Percentiles rank a stretch among this genome's conserved stretches.
phyloP scores from a whole-genome alignment of 2,329 filamentous ascomycete genomes.

The Chaetomium strumarium region DNA sequence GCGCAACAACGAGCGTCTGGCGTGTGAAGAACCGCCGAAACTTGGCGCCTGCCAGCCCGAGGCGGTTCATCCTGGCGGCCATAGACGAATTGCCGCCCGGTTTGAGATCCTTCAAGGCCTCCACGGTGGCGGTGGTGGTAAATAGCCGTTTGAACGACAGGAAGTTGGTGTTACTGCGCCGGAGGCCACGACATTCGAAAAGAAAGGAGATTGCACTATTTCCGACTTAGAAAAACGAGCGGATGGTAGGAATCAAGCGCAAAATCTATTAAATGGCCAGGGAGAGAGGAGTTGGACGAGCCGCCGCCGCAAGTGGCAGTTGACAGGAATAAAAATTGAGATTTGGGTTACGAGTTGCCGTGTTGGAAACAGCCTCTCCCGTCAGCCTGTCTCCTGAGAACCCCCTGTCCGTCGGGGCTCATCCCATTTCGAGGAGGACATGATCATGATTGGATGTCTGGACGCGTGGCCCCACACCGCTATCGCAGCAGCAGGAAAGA shows the following conservation, averaged over 20 bases:
- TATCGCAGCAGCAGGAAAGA: no score
- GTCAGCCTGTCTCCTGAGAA: constrained; percentile 2
- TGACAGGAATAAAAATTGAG: constrained; percentile 3
- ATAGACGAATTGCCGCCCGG: constrained; percentile 9
- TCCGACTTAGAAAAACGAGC: neutral
- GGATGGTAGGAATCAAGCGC: neutral
- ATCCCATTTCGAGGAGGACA: no score
- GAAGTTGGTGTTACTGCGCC: neutral
- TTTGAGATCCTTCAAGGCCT: constrained; percentile 4
- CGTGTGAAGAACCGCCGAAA: constrained; percentile 16
- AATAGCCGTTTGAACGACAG: neutral
- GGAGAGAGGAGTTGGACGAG: constrained; percentile 72
- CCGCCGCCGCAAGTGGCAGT: constrained; percentile 67
- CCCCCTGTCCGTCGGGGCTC: neutral
- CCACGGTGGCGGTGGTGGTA: neutral
- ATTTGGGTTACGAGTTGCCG: neutral
- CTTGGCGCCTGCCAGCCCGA: constrained; percentile 13
- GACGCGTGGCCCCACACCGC: no score
- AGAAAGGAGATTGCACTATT: no score
- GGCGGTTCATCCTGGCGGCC: constrained; percentile 12
- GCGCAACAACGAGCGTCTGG: constrained; percentile 14
- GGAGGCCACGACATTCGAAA: constrained; percentile 7
- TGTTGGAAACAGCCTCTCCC: neutral
- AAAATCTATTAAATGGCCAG: neutral
- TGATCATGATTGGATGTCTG: no score